Evolutionary conservation across 805 yeast genomes (phyloP).

Genomic region (Zygoascus biomembranicola): DNA sequence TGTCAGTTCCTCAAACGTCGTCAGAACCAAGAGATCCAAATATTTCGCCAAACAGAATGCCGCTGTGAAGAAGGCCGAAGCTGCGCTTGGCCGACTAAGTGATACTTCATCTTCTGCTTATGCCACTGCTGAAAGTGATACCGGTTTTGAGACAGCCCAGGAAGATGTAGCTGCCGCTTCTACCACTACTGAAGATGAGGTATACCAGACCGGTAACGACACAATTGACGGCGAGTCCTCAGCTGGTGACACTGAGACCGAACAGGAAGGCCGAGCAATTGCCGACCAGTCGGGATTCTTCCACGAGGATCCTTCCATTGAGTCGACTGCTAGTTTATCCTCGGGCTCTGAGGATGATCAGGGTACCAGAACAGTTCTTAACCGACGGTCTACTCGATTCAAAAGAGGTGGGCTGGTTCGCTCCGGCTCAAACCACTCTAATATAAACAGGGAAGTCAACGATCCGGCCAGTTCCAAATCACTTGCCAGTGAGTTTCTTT

Average conservation of each 20-base stretch:
- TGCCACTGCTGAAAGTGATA: constrained; percentile 13
- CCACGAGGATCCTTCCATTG: neutral
- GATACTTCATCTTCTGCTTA: neutral
- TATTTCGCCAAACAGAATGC: constrained; percentile 8
- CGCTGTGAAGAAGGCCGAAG: constrained; percentile 5
- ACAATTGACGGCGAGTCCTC: constrained; percentile 18
- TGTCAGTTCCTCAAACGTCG: neutral
- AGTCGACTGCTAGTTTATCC: constrained; percentile 3
- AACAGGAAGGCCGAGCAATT: constrained; percentile 8
- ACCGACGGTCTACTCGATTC: constrained; percentile 6
- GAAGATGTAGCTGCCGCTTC: constrained; percentile 13
- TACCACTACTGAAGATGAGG: constrained; percentile 24
- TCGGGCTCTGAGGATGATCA: constrained; percentile 10
- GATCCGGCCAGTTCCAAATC: neutral
- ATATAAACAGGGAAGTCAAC: neutral
- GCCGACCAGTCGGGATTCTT: neutral
- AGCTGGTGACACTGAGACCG: constrained; percentile 27
- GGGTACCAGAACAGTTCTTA: constrained; percentile 2
- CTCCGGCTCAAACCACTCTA: constrained; percentile 4
- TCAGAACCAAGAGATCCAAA: constrained; percentile 9
- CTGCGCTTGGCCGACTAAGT: constrained; percentile 14
- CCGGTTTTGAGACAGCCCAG: constrained; percentile 23
- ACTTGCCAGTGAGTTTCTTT: constrained; percentile 21
- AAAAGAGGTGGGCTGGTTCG: neutral
- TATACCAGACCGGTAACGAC: constrained; percentile 22